These are phyloP conservation scores for Metschnikowia vanudenii DNA, from an alignment of 805 yeast genomes.

Conservation along the genomic window DNA sequence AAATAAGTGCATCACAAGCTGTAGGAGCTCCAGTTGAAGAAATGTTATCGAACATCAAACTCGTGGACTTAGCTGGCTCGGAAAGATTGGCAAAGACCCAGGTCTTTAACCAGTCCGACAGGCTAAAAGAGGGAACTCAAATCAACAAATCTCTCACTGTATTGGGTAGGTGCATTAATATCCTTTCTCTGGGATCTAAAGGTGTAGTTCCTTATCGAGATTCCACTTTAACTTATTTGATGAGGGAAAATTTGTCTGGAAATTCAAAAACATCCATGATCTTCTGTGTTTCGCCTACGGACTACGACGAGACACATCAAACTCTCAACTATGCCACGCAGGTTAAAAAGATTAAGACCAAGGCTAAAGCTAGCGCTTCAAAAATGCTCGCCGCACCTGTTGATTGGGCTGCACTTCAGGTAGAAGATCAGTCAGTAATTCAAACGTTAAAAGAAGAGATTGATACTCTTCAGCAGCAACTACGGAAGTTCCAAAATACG, in stretches of 20 bases:
- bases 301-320: conserved; percentile 72
- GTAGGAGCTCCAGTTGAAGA: conserved; percentile 44
- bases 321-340: conserved; percentile 77
- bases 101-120: conserved; percentile 49
- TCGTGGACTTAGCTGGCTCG: conserved; percentile 83
- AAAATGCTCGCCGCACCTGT: conserved; percentile 29
- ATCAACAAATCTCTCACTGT: conserved; percentile 79
- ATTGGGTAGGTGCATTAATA: conserved; percentile 63
- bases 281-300: conserved; percentile 82
- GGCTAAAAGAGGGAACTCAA: conserved; percentile 72
- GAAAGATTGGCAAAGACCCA: conserved; percentile 67
- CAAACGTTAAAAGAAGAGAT: conserved; percentile 33
- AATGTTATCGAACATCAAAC: conserved; percentile 57
- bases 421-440: conserved; percentile 26
- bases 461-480: conserved; percentile 25
- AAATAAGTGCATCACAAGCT: conserved; percentile 11
- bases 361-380: conserved; percentile 46
- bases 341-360: conserved; percentile 66
- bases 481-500: conserved; percentile 13
- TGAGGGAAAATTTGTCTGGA: conserved; percentile 77
- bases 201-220: conserved; percentile 68
- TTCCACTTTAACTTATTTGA: conserved; percentile 69
- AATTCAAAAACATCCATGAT: conserved; percentile 84
- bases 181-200: conserved; percentile 42
- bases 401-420: conserved; percentile 33